Evolutionary conservation across 352 stramenopile genomes (phyloP).

Genomic region (Nothophytophthora sp.): DNA sequence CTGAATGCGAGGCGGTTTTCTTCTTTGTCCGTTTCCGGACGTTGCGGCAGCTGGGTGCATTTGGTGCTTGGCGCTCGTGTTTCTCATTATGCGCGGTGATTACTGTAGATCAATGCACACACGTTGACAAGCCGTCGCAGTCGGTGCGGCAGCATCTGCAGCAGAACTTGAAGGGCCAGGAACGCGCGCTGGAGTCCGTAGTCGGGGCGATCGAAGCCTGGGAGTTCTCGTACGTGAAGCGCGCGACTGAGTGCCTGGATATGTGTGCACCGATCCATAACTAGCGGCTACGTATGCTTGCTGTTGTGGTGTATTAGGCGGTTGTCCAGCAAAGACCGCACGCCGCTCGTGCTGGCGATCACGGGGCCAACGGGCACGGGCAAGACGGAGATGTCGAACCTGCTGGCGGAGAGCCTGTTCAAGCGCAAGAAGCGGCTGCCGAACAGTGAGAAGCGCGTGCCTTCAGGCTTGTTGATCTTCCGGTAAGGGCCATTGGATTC

Average conservation of each 20-base stretch:
- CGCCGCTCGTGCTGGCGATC: conserved; percentile 86
- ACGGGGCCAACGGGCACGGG: conserved; percentile 89
- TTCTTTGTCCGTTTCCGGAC: background rate
- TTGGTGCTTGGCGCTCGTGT: background rate
- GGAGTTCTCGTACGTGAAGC: conserved; percentile 71
- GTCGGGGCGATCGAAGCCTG: conserved; percentile 76
- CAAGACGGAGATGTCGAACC: conserved; percentile 91
- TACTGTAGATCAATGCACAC: conserved; percentile 73
- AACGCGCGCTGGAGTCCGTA: conserved; percentile 62
- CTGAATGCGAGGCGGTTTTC: too few species aligned
- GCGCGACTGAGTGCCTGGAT: background rate
- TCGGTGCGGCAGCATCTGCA: conserved; percentile 52
- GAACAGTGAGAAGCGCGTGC: conserved; percentile 65
- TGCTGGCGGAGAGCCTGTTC: conserved; percentile 85
- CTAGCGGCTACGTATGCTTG: background rate
- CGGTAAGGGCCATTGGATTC: conserved; percentile 32
- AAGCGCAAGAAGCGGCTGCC: conserved; percentile 72
- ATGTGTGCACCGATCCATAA: background rate
- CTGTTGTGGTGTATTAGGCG: conserved; percentile 25
- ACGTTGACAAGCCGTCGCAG: conserved; percentile 69
- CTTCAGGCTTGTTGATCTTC: conserved; percentile 79
- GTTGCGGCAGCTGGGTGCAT: background rate
- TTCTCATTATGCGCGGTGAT: too few species aligned
- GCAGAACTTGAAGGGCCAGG: conserved; percentile 63
- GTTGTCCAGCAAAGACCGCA: conserved; percentile 52